A percentile compares a stretch with the other conserved stretches of the same genome.
These are phyloP conservation scores for Suhomyces kilbournensis DNA, from an alignment of 805 yeast species.

Conservation along the genomic window DNA sequence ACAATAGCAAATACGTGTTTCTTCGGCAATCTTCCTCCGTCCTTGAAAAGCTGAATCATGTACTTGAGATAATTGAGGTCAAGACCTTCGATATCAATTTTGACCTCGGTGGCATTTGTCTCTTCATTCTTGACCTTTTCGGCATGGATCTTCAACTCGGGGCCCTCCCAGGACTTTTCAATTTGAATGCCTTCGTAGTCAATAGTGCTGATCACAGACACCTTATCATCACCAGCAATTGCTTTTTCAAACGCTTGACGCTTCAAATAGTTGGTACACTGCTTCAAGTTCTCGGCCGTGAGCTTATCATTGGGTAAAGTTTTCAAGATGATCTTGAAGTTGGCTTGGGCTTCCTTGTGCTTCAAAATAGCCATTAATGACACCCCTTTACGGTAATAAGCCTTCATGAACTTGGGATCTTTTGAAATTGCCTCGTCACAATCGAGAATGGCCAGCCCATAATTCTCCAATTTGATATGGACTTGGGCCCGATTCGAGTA, in stretches of 20 bases:
- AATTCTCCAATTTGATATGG: constrained; percentile 78
- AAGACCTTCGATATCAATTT: constrained; percentile 35
- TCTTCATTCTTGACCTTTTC: constrained; percentile 14
- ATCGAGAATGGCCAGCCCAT: constrained; percentile 81
- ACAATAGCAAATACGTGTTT: constrained; percentile 81
- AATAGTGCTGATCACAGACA: constrained; percentile 44
- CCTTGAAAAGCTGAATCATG: constrained; percentile 68
- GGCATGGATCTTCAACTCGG: constrained; percentile 42
- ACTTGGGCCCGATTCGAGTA: constrained; percentile 88
- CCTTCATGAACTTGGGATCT: constrained; percentile 69
- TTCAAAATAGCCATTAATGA: constrained; percentile 74
- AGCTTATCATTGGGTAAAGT: constrained; percentile 65
- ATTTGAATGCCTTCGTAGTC: constrained; percentile 47
- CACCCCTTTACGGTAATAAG: constrained; percentile 83
- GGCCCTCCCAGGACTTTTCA: constrained; percentile 62
- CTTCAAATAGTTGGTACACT: constrained; percentile 63
- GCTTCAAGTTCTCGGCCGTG: constrained; percentile 60
- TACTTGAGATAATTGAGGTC: constrained; percentile 56
- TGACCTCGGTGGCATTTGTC: constrained; percentile 19
- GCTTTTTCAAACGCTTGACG: constrained; percentile 82
- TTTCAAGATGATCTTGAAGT: constrained; percentile 60
- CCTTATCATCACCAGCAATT: constrained; percentile 67
- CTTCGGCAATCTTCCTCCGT: constrained; percentile 74
- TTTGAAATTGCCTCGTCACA: constrained; percentile 66
- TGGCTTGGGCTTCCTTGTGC: constrained; percentile 69